These are phyloP conservation scores for Acaromyces ingoldii DNA, from an alignment of 1,284 basidiomycete genomes.

Conservation along the genomic window DNA sequence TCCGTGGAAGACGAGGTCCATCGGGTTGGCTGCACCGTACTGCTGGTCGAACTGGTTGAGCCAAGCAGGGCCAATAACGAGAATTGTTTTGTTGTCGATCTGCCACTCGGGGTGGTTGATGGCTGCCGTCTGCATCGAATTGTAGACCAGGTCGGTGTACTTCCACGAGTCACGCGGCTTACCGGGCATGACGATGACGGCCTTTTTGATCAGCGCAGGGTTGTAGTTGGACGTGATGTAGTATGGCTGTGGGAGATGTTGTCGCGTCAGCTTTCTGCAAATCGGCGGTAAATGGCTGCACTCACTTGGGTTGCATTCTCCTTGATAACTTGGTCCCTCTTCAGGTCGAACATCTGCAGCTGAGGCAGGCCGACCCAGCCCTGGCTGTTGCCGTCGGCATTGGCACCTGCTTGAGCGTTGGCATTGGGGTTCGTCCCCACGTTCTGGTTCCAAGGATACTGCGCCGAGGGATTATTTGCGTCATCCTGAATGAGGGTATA, in stretches of 20 bases:
- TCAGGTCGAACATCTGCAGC: conserved; percentile 30
- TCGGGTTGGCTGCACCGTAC: conserved; percentile 19
- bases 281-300: neutral
- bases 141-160: conserved; percentile 35
- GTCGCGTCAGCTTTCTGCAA: neutral
- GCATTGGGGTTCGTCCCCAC: conserved; percentile 23
- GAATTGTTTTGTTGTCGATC: conserved; percentile 17
- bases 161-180: conserved; percentile 46
- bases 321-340: conserved; percentile 22
- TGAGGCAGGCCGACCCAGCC: conserved; percentile 54
- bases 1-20: conserved; percentile 34
- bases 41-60: conserved; percentile 30
- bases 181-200: conserved; percentile 41
- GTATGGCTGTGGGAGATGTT: conserved; percentile 19
- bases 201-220: conserved; percentile 31
- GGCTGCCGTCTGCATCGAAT: conserved; percentile 17
- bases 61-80: conserved; percentile 36
- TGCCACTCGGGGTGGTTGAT: conserved; percentile 5
- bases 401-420: conserved; percentile 10
- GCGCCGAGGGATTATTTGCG: conserved; percentile 8
- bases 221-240: conserved; percentile 31
- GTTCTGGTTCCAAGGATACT: conserved; percentile 36
- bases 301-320: conserved; percentile 17
- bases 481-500: conserved; percentile 12
- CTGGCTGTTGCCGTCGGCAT: conserved; percentile 9